Evolutionary conservation across 179 eudicot species (phyloP), one percentile per base, ranked within the genome.

Genomic region (Drosera spatulata): DNA sequence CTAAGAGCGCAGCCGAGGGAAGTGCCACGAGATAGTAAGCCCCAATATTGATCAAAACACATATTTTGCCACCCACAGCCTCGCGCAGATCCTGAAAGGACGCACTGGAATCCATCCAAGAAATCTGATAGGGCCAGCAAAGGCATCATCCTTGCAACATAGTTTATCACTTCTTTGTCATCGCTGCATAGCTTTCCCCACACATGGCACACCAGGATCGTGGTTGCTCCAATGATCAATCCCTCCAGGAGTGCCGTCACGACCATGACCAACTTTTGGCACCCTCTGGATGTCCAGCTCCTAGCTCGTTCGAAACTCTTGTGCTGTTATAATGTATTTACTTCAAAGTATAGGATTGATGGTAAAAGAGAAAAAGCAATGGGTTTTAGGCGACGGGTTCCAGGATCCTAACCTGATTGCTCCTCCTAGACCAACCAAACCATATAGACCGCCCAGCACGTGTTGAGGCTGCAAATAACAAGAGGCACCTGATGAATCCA

Each of bases 11-110:
- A 61, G 84, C 80, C 56, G 57, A 74, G 39, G 95, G 95, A 58
- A 84, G 66, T 46, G 77, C 95, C 49, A 84, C 79, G 56, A 69
- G 55, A 61, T 84, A 86, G 63, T 82, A 87, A n/a, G 95, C 95
- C 48, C 81, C 85, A 53, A 87, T 80, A 66, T 87, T 87, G 65
- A 84, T 77, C 42, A 54, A 40, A 4, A 80, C 71, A 51, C 95
- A 80, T 58, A 13, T 73, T 79, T 69, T 87, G 95, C 91, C 91
- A 82, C 13, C 95, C 95, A 65, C 88, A 84, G 11, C 95, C 95
- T 75, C 91, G 79, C 39, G 91, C 91, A 58, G 84, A 80, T 52
- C 90, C 89, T 80, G 85, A 83, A 10, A 83, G 80, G 11, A 72
- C 84, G 46, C 86, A 77, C 53, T 81, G 90, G 64, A 80, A 83